Conservation (phyloP, 768 basidiomycete species). For the Clitopilus passeckerianus region DNA sequence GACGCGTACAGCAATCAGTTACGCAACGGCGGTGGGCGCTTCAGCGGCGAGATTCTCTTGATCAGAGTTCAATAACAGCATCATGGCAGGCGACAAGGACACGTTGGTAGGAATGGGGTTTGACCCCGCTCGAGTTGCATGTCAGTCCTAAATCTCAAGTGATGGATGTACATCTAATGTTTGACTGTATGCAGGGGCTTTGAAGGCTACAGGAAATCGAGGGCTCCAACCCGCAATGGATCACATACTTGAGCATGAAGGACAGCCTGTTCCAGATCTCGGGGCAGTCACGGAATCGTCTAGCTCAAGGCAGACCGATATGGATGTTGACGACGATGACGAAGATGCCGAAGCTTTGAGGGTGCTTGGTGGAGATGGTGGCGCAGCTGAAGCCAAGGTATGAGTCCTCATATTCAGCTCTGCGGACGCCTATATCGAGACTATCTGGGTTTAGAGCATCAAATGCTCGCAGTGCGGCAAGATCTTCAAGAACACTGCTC, state of each 20-base stretch:
- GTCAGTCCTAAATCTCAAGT: constrained; percentile 32
- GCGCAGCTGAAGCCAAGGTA: constrained; percentile 65
- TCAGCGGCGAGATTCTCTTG: background rate
- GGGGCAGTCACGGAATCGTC: constrained; percentile 33
- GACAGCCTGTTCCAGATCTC: constrained; percentile 67
- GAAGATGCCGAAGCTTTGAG: constrained; percentile 66
- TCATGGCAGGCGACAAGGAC: constrained; percentile 63
- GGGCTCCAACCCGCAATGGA: constrained; percentile 93
- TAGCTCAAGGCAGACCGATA: constrained; percentile 16
- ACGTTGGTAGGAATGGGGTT: constrained; percentile 85
- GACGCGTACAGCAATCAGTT: background rate
- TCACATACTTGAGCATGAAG: constrained; percentile 77
- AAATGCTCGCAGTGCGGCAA: constrained; percentile 84
- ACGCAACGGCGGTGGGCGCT: background rate
- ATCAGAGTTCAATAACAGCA: background rate
- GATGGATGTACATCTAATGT: background rate
- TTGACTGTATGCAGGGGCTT: constrained; percentile 60
- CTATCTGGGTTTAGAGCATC: constrained; percentile 51
- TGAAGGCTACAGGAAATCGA: constrained; percentile 76
- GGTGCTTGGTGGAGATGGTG: constrained; percentile 37
- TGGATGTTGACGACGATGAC: constrained; percentile 66
- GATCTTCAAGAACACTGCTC: constrained; percentile 77
- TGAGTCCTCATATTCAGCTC: constrained; percentile 7
- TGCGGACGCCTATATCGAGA: background rate
- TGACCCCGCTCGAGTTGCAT: constrained; percentile 77